Percentiles rank a stretch among this genome's conserved stretches.
Evolutionary conservation across 2,329 filamentous ascomycete species (phyloP).

Genomic region (Apiospora sp.): DNA sequence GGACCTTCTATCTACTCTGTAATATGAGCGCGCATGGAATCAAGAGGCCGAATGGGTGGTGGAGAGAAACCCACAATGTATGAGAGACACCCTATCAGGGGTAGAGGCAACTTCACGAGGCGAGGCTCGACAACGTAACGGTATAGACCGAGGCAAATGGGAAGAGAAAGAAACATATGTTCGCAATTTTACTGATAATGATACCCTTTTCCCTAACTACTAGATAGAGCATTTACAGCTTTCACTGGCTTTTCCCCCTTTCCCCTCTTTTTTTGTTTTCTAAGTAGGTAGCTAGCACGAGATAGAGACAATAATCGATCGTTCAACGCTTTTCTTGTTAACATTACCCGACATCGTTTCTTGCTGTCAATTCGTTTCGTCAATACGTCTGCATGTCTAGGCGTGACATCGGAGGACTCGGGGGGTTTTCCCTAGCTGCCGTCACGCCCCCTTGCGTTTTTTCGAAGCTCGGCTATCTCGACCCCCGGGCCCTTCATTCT

Average conservation of each 20-base stretch:
- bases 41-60: neutral
- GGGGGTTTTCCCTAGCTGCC: neutral
- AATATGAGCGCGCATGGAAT: slow-evolving; percentile 4
- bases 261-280: no score
- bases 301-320: neutral
- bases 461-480: neutral
- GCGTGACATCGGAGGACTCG: neutral
- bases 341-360: neutral
- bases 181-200: slow-evolving; percentile 5
- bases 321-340: neutral
- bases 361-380: neutral
- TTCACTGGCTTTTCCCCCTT: neutral
- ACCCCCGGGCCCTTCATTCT: neutral
- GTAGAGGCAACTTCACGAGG: neutral
- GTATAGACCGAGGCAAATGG: neutral
- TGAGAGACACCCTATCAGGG: neutral
- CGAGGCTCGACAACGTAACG: neutral
- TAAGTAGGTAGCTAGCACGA: neutral
- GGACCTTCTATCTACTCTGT: neutral
- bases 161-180: neutral
- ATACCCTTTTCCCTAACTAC: neutral
- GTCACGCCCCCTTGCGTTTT: neutral
- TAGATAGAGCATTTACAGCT: slow-evolving; percentile 11
- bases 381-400: neutral
- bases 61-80: neutral